phyloP scores from a whole-genome alignment of 2,329 filamentous ascomycete species.

The Zymoseptoria passerinii region DNA sequence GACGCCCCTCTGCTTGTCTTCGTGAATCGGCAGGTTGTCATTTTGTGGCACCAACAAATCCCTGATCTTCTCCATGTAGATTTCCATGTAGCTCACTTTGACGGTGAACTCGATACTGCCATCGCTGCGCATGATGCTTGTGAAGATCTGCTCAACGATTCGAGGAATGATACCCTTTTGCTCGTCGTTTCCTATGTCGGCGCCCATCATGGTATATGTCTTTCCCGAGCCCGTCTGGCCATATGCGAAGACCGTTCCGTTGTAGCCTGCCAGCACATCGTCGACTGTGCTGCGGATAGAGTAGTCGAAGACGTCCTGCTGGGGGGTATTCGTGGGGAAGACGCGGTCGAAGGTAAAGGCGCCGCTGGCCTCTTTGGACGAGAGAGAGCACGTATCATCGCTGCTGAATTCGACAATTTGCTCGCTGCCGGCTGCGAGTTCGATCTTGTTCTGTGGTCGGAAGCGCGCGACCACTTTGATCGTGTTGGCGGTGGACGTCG shows the following conservation, averaged over 20 bases:
- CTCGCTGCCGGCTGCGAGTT: slow-evolving; percentile 81
- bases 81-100: slow-evolving; percentile 97
- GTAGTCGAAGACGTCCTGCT: slow-evolving; percentile 94
- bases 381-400: slow-evolving; percentile 79
- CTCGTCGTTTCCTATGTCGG: slow-evolving; percentile 82
- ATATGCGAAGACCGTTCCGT: slow-evolving; percentile 97
- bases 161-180: slow-evolving; percentile 91
- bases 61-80: slow-evolving; percentile 98
- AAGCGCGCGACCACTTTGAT: slow-evolving; percentile 86
- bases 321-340: slow-evolving; percentile 86
- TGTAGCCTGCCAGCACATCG: slow-evolving; percentile 98
- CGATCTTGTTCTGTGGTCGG: slow-evolving; percentile 90
- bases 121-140: slow-evolving; percentile 84
- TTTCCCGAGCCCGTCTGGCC: slow-evolving; percentile 98
- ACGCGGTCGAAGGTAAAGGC: slow-evolving; percentile 97
- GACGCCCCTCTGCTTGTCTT: slow-evolving; percentile 91
- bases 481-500: slow-evolving; percentile 23
- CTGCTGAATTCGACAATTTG: slow-evolving; percentile 84
- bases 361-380: slow-evolving; percentile 69
- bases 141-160: slow-evolving; percentile 96
- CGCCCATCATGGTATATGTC: slow-evolving; percentile 98
- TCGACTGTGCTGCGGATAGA: slow-evolving; percentile 94
- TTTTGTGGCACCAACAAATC: slow-evolving; percentile 88
- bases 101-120: slow-evolving; percentile 98
- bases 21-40: slow-evolving; percentile 94